Evolutionary conservation across 169 alveolate species (phyloP).

Genomic region (Eimeria necatrix): DNA sequence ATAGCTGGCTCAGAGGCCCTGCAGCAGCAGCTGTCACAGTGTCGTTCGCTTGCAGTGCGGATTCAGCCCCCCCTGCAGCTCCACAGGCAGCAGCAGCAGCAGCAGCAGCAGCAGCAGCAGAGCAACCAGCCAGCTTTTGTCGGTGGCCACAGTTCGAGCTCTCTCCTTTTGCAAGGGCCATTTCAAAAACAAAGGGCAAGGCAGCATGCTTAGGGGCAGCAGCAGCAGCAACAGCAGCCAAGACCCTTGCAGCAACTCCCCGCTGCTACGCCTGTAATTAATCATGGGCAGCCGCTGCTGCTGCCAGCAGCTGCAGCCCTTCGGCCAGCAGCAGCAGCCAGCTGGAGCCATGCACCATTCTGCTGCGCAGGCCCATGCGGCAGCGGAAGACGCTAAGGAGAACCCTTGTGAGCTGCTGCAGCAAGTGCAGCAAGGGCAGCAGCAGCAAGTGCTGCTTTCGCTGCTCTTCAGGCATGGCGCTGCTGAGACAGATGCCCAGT

Average conservation of each 20-base stretch:
- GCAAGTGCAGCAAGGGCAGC: not conserved
- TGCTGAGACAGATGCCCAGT: too few relatives aligned
- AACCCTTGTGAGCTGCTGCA: too few relatives aligned
- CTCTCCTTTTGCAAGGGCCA: not conserved
- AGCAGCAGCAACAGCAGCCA: not conserved
- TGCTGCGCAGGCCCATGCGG: not conserved
- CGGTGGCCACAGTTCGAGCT: not conserved
- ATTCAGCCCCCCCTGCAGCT: not conserved
- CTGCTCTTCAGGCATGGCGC: too few relatives aligned
- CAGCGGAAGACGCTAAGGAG: not conserved
- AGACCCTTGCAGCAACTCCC: not conserved
- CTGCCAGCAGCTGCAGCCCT: not conserved
- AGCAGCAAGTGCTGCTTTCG: not conserved
- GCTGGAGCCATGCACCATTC: not conserved
- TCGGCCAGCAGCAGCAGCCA: not conserved
- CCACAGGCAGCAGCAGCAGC: not conserved
- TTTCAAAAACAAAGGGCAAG: not conserved
- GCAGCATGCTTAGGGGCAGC: not conserved
- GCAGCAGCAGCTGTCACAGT: conserved; percentile 26
- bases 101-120: not conserved
- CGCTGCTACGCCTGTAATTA: not conserved
- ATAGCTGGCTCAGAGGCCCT: not conserved
- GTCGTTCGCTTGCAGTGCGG: not conserved
- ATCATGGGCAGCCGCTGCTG: not conserved
- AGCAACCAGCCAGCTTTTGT: not conserved